These are phyloP conservation scores for Colletotrichum scovillei DNA, from an alignment of 2,329 filamentous ascomycete genomes.

Conservation along the genomic window DNA sequence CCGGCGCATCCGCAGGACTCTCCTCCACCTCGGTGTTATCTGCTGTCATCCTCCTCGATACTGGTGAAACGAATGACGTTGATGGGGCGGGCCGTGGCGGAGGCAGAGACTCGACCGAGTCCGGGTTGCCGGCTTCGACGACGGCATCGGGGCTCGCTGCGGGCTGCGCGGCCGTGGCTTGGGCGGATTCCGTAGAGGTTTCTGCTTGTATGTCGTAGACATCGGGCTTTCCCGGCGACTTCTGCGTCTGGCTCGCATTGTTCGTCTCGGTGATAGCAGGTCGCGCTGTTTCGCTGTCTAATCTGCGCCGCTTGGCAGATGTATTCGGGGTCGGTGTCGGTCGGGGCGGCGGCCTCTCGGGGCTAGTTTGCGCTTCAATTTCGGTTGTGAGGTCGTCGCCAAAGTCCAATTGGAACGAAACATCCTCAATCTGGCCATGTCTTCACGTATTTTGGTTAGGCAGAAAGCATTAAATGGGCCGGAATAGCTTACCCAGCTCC, in stretches of 20 bases:
- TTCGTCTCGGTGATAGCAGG: constrained; percentile 2
- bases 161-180: background rate
- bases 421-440: constrained; percentile 68
- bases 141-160: constrained; percentile 37
- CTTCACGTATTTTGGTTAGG: constrained; percentile 44
- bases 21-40: constrained; percentile 60
- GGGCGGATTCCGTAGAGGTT: constrained; percentile 42
- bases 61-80: constrained; percentile 15
- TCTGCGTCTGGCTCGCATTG: constrained; percentile 25
- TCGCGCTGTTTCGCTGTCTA: constrained; percentile 39
- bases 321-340: constrained; percentile 57
- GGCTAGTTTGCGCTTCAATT: constrained; percentile 21
- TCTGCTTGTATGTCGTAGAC: constrained; percentile 45
- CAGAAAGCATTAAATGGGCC: background rate
- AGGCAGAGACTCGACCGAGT: constrained; percentile 25
- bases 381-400: constrained; percentile 38
- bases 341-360: constrained; percentile 27
- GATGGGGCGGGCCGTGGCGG: constrained; percentile 22
- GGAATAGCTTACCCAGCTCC: constrained; percentile 66
- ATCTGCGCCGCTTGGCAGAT: constrained; percentile 58
- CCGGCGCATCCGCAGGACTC: constrained; percentile 65
- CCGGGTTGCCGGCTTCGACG: background rate
- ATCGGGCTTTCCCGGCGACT: constrained; percentile 31
- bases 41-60: constrained; percentile 5
- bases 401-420: constrained; percentile 66